phyloP scores from a whole-genome alignment of 129 eudicot genomes.

The Heracleum sosnowskyi region DNA sequence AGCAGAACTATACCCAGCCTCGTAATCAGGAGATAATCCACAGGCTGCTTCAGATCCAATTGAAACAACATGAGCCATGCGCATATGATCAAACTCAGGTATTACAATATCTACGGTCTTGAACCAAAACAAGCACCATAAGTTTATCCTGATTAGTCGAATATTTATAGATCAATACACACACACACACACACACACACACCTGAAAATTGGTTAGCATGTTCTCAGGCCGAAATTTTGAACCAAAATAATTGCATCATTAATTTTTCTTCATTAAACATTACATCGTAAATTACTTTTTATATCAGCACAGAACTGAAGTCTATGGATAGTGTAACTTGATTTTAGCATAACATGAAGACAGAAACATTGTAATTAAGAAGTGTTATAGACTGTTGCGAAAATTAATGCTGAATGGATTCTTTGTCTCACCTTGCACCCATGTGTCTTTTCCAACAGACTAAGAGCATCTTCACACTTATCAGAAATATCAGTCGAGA shows the following conservation, averaged over 20 bases:
- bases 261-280: neutral
- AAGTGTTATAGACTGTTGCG: neutral
- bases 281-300: neutral
- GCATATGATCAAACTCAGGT: constrained; percentile 79
- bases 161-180: neutral
- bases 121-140: constrained; percentile 5
- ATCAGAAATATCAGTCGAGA: constrained; percentile 67
- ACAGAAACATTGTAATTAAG: neutral
- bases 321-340: neutral
- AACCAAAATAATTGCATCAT: neutral
- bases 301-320: neutral
- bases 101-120: constrained; percentile 71
- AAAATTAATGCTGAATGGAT: neutral
- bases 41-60: constrained; percentile 69
- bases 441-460: constrained; percentile 50
- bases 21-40: constrained; percentile 41
- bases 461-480: constrained; percentile 75
- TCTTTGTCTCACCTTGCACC: constrained; percentile 53
- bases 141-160: constrained; percentile 2
- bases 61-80: constrained; percentile 70
- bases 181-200: neutral
- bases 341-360: neutral
- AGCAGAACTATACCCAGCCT: constrained; percentile 54
- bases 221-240: neutral
- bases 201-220: neutral